A percentile compares a stretch with the other conserved stretches of the same genome.
Conservation (phyloP, 495 filamentous ascomycete species). For the Lepraria neglecta region DNA sequence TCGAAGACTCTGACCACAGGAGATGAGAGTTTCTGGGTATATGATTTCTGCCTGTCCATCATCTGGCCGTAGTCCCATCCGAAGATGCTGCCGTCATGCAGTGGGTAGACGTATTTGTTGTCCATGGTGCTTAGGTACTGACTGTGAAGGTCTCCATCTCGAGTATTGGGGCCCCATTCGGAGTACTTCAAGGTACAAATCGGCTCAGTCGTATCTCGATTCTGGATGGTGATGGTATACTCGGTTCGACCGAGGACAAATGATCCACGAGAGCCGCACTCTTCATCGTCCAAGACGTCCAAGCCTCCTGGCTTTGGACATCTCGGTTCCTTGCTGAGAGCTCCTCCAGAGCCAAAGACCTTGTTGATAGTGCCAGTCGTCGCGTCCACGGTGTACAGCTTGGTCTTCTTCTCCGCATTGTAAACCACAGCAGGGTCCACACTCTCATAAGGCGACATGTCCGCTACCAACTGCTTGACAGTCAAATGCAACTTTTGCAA, state of each 20-base stretch:
- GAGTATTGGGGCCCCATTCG: conserved; percentile 92
- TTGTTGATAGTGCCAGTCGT: conserved; percentile 67
- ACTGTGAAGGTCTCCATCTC: conserved; percentile 76
- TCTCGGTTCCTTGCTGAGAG: conserved; percentile 43
- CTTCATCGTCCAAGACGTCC: conserved; percentile 54
- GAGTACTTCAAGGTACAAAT: conserved; percentile 90
- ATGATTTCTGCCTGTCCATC: conserved; percentile 45
- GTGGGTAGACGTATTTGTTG: conserved; percentile 78
- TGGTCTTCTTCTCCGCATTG: conserved; percentile 74
- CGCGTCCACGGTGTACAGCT: conserved; percentile 77
- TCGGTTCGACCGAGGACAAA: conserved; percentile 78
- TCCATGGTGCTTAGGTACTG: conserved; percentile 78
- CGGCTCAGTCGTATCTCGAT: conserved; percentile 61
- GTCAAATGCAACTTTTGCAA: conserved; percentile 61
- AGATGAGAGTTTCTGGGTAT: conserved; percentile 63
- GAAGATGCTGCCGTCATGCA: conserved; percentile 80
- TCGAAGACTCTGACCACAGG: conserved; percentile 91
- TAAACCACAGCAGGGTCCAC: conserved; percentile 66
- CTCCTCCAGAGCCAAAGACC: conserved; percentile 54
- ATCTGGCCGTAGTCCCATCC: conserved; percentile 64
- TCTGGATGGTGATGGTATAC: conserved; percentile 80
- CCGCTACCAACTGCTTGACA: conserved; percentile 70
- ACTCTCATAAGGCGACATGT: conserved; percentile 59
- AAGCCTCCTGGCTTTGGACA: conserved; percentile 54
- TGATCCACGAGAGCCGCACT: conserved; percentile 65